Evolutionary conservation across 179 eudicot species (phyloP).

Genomic region (Nepenthes alata): DNA sequence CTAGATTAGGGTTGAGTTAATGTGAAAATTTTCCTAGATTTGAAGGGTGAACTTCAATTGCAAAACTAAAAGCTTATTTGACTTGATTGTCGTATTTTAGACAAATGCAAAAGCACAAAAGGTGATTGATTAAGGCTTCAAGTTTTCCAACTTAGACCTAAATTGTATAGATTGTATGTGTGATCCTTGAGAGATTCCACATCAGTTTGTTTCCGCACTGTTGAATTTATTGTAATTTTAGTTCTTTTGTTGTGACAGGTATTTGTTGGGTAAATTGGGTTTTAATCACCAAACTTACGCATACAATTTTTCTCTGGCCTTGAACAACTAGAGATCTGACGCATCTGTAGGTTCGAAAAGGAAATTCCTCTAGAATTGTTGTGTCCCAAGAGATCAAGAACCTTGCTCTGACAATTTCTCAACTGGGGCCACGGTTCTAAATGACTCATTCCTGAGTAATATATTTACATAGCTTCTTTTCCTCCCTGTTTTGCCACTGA

Average conservation of each 20-base stretch:
- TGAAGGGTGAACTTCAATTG: no score
- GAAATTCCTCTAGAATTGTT: constrained; percentile 82
- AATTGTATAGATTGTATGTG: no score
- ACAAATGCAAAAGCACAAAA: no score
- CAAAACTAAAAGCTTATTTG: no score
- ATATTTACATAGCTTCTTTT: neutral
- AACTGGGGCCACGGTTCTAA: constrained; percentile 60
- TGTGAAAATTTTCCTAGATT: neutral
- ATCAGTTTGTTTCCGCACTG: no score
- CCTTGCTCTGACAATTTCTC: constrained; percentile 64
- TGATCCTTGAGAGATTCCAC: no score
- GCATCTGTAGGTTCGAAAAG: constrained; percentile 90
- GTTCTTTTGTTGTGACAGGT: no score
- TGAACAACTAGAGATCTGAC: constrained; percentile 50
- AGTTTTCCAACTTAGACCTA: no score
- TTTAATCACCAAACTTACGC: neutral
- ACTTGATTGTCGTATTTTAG: no score
- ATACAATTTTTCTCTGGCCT: neutral
- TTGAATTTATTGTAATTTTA: no score
- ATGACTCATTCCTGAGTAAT: constrained; percentile 83
- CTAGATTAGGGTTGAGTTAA: no score
- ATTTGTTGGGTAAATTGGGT: neutral
- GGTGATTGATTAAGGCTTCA: no score
- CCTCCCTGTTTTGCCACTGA: neutral
- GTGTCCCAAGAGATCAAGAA: constrained; percentile 89